Evolutionary conservation across 2,329 filamentous ascomycete genomes (phyloP), one percentile per base, ranked within the genome.

Genomic region (Ustulina deusta): DNA sequence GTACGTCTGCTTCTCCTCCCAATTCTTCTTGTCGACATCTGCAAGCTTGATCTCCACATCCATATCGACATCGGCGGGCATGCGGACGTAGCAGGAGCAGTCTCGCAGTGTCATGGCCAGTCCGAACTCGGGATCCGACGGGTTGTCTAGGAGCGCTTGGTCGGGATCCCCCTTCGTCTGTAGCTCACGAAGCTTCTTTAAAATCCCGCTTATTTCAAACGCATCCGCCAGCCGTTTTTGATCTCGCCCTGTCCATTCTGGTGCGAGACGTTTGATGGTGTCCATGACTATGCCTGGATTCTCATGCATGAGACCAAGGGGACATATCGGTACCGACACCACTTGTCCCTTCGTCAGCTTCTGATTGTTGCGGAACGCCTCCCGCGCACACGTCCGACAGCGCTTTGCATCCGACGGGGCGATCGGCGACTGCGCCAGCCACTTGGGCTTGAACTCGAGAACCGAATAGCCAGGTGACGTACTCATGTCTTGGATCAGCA

Each of bases 401-500:
- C 91, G 84, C 58, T 83, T 85, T 46, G 91, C 87, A 32, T 81
- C 79, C 0, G 76, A 29, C 1, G 92, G 93, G 0, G 92, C 92
- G 42, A 87, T 89, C 3, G 90, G 91, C 1, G 92, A 94, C 77
- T 94, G 92, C 9, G 85, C 81, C 29, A 96, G 86, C 93, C 93
- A 96, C 79, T 96, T 96, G 15, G 93, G 92, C 77, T 96, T 96
- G 80, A 95, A 91, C 77, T 95, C 91, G 63, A 92, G 81, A 36
- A 91, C 70, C 13, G 79, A 73, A 57, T 82, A 78, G 46, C 68
- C 51, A 55, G 78, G 55, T 22, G 71, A 67, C 27, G 83, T 81
- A 2, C 85, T 86, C 91, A 95, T 94, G 75, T 94, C 91, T 68
- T 90, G 90, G 56, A 95, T 86, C 3, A 95, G 80, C 74, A 93